Percentiles rank a stretch among this genome's conserved stretches.
Evolutionary conservation across 495 filamentous ascomycete species (phyloP).

Genomic region (Aspergillus sclerotioniger): DNA sequence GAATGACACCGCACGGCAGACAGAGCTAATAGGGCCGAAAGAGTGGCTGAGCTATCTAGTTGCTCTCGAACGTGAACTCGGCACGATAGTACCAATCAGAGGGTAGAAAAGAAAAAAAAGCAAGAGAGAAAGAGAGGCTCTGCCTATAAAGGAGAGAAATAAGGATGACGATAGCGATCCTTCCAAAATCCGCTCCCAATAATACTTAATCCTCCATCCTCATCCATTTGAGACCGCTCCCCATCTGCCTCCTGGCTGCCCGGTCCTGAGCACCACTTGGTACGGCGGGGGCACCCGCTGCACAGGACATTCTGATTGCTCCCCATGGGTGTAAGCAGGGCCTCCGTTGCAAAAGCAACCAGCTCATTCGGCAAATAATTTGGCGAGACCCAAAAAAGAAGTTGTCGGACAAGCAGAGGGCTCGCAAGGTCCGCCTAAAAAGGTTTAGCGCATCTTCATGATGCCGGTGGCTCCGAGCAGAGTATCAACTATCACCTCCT

Average conservation of each 20-base stretch:
- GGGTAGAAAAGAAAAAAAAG: neutral
- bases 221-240: neutral
- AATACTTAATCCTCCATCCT: neutral
- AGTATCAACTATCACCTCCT: neutral
- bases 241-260: neutral
- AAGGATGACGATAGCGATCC: neutral
- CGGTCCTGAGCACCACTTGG: neutral
- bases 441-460: constrained; percentile 20
- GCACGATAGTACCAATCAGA: neutral
- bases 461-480: constrained; percentile 2
- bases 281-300: constrained; percentile 11
- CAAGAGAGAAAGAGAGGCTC: neutral
- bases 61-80: neutral
- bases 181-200: neutral
- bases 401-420: constrained; percentile 2
- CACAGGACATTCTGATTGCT: constrained; percentile 7
- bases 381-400: constrained; percentile 5
- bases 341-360: neutral
- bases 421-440: constrained; percentile 32
- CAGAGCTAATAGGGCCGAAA: constrained; percentile 20
- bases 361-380: constrained; percentile 5
- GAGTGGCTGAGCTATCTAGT: neutral
- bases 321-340: neutral
- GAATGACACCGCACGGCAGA: neutral
- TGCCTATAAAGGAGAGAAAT: neutral